Evolutionary conservation across 1,284 basidiomycete genomes (phyloP), one percentile per base, ranked within the genome.

Genomic region (Thecaphora thlaspeos): DNA sequence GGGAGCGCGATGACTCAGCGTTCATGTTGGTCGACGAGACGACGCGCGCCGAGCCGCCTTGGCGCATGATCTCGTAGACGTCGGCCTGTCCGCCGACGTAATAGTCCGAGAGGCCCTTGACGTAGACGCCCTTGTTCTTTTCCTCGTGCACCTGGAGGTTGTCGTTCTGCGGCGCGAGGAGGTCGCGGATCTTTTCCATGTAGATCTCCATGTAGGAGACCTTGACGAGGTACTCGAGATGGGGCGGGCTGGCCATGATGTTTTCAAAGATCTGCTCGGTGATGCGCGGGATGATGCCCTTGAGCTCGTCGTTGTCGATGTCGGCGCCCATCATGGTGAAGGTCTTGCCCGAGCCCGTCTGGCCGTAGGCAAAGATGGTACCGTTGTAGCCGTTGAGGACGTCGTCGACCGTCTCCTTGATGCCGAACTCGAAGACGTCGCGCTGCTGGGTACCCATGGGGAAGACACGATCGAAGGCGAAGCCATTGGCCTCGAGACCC

Each of bases 201-300:
- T 99, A 99, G 67, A 99, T 98, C 80, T 99, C 95, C 92, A 99
- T 96, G 80, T 98, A 99, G 34, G 92, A 96, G 49, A 98, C 95
- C 81, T 99, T 99, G 79, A 99, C 95, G 53, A 97, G 86, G 79
- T 98, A 99, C 80, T 99, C 95, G 61, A 98, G 82, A 78, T 91
- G 90, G 38, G 90, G 85, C 70, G 97, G 94, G 51, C 93, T 95
- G 70, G 90, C 86, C 65, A 95, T 87, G 78, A 99, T 99, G 49
- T 91, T 92, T 61, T 92, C 89, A 78, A 99, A 99, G 79, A 99
- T 97, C 80, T 98, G 94, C 78, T 98, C 93, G 4, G 94, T 95
- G 73, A 98, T 97, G 53, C 95, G 88, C 50, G 95, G 95, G 69
- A 97, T 98, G 61, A 99, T 89, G 79, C 95, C 95, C 80, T 90